Conservation (phyloP, 140 eudicot species). For the Oenanthe javanica region DNA sequence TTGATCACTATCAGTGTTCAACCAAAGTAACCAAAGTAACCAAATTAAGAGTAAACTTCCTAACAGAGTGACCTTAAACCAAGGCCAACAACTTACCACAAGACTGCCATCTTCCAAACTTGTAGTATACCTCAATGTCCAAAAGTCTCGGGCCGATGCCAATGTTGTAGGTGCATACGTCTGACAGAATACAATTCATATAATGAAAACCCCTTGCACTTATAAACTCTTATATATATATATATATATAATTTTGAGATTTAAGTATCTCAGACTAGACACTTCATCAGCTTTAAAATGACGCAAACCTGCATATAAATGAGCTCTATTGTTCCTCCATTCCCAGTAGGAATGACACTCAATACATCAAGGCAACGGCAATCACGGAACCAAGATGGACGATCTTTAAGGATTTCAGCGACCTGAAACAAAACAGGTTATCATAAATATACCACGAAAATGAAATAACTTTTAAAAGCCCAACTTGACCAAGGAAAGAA, state of each 20-base stretch:
- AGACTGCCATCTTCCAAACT: constrained; percentile 87
- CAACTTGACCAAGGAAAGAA: background rate
- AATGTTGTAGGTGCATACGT: constrained; percentile 83
- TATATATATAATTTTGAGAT: background rate
- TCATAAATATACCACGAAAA: background rate
- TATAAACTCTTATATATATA: background rate
- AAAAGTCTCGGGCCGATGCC: constrained; percentile 94
- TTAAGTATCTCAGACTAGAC: background rate
- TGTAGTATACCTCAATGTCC: constrained; percentile 92
- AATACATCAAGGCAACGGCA: constrained; percentile 71
- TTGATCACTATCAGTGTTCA: background rate
- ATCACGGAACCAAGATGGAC: constrained; percentile 81
- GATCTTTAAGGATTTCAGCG: constrained; percentile 92
- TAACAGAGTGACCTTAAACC: background rate
- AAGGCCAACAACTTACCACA: constrained; percentile 40
- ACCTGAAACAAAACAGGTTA: constrained; percentile 29
- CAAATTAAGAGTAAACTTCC: background rate
- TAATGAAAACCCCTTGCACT: background rate
- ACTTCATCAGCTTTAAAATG: background rate
- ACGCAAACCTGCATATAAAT: constrained; percentile 65
- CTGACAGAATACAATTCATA: constrained; percentile 18
- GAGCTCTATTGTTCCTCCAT: constrained; percentile 87
- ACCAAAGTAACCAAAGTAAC: background rate
- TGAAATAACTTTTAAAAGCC: background rate
- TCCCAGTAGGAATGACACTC: constrained; percentile 79